A percentile compares a stretch with the other conserved stretches of the same genome.
Evolutionary conservation across 2,329 filamentous ascomycete species (phyloP).

Genomic region (Mariannaea elegans): DNA sequence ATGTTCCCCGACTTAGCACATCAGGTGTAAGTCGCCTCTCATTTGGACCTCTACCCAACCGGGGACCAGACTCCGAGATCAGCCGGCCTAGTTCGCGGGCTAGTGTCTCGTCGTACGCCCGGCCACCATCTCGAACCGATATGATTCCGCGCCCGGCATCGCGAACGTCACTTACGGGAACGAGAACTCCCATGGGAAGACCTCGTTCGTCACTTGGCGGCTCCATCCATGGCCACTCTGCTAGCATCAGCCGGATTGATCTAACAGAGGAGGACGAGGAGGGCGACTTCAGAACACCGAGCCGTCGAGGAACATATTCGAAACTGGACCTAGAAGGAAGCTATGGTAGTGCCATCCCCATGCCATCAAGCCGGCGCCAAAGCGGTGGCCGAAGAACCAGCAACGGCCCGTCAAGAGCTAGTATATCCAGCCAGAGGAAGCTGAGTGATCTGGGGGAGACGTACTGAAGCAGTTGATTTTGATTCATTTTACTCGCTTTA

Average conservation of each 20-base stretch:
- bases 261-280: conserved; percentile 55
- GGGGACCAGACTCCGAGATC: conserved; percentile 56
- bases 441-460: conserved; percentile 64
- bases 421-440: conserved; percentile 48
- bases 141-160: conserved; percentile 70
- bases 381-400: conserved; percentile 56
- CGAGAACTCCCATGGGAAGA: conserved; percentile 73
- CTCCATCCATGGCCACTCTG: conserved; percentile 65
- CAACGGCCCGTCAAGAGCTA: conserved; percentile 47
- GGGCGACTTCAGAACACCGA: conserved; percentile 59
- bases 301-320: conserved; percentile 63
- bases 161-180: conserved; percentile 67
- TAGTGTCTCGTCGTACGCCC: conserved; percentile 65
- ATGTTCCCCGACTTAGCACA: conserved; percentile 67
- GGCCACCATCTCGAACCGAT: conserved; percentile 63
- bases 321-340: conserved; percentile 55
- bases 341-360: conserved; percentile 56
- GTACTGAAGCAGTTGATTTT: conserved; percentile 49
- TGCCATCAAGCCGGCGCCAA: conserved; percentile 54
- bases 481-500: conserved; percentile 8
- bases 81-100: conserved; percentile 78
- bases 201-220: conserved; percentile 77
- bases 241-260: conserved; percentile 66
- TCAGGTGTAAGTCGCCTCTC: conserved; percentile 71
- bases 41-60: conserved; percentile 68